Conservation (phyloP, 2,329 filamentous ascomycete species). For the Pseudogymnoascus sp. region DNA sequence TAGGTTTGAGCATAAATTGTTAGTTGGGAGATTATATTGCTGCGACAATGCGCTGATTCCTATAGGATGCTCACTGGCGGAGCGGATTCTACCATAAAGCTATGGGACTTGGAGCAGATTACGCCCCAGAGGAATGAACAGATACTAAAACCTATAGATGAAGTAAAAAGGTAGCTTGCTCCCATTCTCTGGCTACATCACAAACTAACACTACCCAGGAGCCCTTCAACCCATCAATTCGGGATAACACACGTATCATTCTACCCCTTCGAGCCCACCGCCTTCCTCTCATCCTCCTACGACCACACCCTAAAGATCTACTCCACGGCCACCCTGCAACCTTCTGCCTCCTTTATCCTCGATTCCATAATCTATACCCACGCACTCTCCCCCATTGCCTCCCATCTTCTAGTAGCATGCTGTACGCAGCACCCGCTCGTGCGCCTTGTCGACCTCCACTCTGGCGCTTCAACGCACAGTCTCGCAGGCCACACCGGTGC, state of each 20-base stretch:
- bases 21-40: conserved; percentile 25
- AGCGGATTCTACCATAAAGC: conserved; percentile 70
- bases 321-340: conserved; percentile 52
- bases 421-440: conserved; percentile 80
- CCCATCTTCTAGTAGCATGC: conserved; percentile 74
- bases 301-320: conserved; percentile 72
- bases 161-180: conserved; percentile 35
- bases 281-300: conserved; percentile 70
- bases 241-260: conserved; percentile 70
- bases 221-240: conserved; percentile 48
- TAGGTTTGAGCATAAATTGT: conserved; percentile 71
- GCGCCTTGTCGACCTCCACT: conserved; percentile 76
- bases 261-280: conserved; percentile 68
- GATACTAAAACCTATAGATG: conserved; percentile 47
- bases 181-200: conserved; percentile 15
- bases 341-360: conserved; percentile 61
- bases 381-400: conserved; percentile 63
- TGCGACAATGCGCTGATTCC: background rate
- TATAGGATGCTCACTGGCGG: conserved; percentile 72
- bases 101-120: conserved; percentile 75
- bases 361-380: conserved; percentile 67
- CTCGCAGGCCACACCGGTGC: conserved; percentile 61
- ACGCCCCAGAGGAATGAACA: conserved; percentile 37
- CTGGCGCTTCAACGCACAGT: conserved; percentile 66
- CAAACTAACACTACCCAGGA: conserved; percentile 25